Evolutionary conservation across 352 stramenopile genomes (phyloP), one percentile per base, ranked within the genome.

Genomic region (Pythium grandisporangium): DNA sequence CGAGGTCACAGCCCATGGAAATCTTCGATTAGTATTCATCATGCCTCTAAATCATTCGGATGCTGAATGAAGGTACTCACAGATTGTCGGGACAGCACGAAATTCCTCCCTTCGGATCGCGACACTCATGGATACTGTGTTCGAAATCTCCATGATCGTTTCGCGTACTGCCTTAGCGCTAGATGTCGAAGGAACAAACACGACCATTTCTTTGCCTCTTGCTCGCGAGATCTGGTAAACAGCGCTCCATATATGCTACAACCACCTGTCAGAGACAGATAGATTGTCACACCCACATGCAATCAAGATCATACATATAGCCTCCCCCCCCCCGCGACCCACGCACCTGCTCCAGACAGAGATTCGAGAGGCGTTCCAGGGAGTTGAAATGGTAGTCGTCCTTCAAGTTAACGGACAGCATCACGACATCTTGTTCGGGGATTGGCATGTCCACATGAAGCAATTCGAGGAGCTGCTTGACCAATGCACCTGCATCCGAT

Each of bases 311-410:
- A n/a, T n/a, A n/a, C n/a, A n/a, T n/a, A n/a, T n/a, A n/a, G n/a
- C n/a, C n/a, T n/a, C n/a, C n/a, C n/a, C n/a, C n/a, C n/a, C n/a
- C n/a, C n/a, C n/a, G n/a, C n/a, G n/a, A n/a, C n/a, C n/a, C n/a
- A 29, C 40, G 20, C 19, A 66, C 61, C 22, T 67, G 40, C 12
- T 59, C 37, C n/a, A 49, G 8, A 22, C 62, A 63, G 33, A 55
- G 7, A 8, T 48, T 51, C 8, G 51, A 47, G 17, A 71, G 51
- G 20, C 60, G 53, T 19, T 68, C 54, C 14, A 68, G 37, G 12
- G 58, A 44, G 48, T 71, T 62, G 37, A 66, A 62, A 30, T 56
- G 53, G 25, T 60, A 38, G 13, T 39, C 38, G 6, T 46, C 45
- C 6, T 24, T 27, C 32, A 45, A 33, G 13, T 37, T 25, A 12